Evolutionary conservation across 352 stramenopile species (phyloP).

Genomic region (Thalassiosira gravida): DNA sequence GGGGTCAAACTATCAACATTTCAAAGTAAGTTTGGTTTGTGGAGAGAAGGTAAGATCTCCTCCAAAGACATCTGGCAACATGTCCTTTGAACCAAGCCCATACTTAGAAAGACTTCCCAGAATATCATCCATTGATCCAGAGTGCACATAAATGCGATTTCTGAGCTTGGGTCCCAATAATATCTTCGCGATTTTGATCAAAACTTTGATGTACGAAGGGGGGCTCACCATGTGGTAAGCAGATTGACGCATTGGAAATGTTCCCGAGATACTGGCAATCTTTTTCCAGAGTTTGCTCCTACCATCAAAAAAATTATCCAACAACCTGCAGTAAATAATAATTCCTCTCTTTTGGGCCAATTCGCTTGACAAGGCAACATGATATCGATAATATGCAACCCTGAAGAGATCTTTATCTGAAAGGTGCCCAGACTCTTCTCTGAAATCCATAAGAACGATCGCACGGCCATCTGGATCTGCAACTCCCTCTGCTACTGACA

Average conservation of each 20-base stretch:
- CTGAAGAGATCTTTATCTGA: slow-evolving; percentile 27
- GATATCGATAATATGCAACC: slow-evolving; percentile 50
- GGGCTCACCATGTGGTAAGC: no score
- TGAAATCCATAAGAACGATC: slow-evolving; percentile 51
- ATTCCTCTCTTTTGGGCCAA: no score
- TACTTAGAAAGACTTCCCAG: not conserved
- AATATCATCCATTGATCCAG: not conserved
- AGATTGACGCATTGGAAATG: no score
- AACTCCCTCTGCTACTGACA: not conserved
- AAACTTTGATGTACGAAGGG: not conserved
- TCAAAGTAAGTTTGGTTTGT: no score
- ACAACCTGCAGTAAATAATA: no score
- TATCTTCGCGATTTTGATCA: not conserved
- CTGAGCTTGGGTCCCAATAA: not conserved
- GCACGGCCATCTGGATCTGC: slow-evolving; percentile 29
- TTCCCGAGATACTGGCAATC: no score
- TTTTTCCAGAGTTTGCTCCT: no score
- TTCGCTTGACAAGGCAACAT: slow-evolving; percentile 41
- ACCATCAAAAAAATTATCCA: no score
- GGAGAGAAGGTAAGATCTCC: not conserved
- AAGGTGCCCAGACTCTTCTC: slow-evolving; percentile 30
- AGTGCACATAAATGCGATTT: slow-evolving; percentile 2
- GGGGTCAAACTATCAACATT: no score
- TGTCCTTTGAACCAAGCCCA: not conserved
- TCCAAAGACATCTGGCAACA: not conserved